These are phyloP conservation scores for Tubosaeta sp. DNA, from an alignment of 768 basidiomycete species.

Conservation along the genomic window DNA sequence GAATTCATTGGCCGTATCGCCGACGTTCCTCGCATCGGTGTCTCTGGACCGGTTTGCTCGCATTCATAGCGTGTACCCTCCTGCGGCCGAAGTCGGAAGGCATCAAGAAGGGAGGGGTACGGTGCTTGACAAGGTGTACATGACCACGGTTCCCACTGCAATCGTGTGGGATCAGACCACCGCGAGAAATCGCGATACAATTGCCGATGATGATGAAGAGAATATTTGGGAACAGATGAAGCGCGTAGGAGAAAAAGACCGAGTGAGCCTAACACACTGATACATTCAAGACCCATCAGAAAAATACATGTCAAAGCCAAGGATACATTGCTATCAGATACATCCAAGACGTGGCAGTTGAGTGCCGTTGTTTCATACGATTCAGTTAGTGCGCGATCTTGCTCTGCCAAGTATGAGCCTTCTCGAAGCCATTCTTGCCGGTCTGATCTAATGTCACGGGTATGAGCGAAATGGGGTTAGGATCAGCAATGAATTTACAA, in stretches of 20 bases:
- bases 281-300: neutral
- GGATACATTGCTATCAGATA: neutral
- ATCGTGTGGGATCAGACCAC: slow-evolving; percentile 57
- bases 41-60: slow-evolving; percentile 69
- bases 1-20: slow-evolving; percentile 55
- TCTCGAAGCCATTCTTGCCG: slow-evolving; percentile 87
- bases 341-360: neutral
- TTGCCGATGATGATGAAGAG: slow-evolving; percentile 41
- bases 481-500: slow-evolving; percentile 43
- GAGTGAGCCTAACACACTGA: slow-evolving; percentile 12
- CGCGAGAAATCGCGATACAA: slow-evolving; percentile 11
- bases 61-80: slow-evolving; percentile 58
- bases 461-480: neutral
- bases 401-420: slow-evolving; percentile 82
- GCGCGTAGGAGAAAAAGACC: slow-evolving; percentile 40
- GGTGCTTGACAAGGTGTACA: slow-evolving; percentile 59
- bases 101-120: slow-evolving; percentile 55
- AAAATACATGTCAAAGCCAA: neutral
- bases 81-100: slow-evolving; percentile 43
- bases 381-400: slow-evolving; percentile 50
- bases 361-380: neutral
- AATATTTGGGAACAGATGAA: slow-evolving; percentile 70
- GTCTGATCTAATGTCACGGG: slow-evolving; percentile 49
- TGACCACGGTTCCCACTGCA: slow-evolving; percentile 58
- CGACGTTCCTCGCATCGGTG: slow-evolving; percentile 52